Conservation (phyloP, 306 rosid species). For the Mucuna pruriens region DNA sequence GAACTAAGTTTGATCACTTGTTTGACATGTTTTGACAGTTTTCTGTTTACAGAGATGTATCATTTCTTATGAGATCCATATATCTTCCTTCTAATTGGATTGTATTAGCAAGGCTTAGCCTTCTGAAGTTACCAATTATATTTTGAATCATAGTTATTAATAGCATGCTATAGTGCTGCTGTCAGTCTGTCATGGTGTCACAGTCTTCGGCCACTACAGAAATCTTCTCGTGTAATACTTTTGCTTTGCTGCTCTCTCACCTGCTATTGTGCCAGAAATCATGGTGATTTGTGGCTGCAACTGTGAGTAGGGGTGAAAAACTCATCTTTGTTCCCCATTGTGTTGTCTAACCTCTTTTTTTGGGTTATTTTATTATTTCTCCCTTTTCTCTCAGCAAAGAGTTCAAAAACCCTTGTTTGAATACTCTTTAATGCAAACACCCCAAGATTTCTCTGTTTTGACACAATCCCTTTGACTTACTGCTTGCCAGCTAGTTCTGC, state of each 20-base stretch:
- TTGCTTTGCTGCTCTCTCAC: neutral
- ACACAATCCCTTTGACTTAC: neutral
- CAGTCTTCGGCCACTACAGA: neutral
- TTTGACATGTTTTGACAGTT: slow-evolving; percentile 21
- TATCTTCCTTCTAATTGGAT: slow-evolving; percentile 15
- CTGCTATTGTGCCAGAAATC: neutral
- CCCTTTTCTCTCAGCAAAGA: neutral
- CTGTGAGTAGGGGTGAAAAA: neutral
- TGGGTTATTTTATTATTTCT: neutral
- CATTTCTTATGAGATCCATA: neutral
- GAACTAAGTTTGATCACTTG: slow-evolving; percentile 30
- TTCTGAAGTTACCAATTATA: slow-evolving; percentile 11
- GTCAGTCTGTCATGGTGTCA: neutral
- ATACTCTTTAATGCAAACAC: neutral
- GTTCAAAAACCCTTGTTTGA: neutral
- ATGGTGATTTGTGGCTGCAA: neutral
- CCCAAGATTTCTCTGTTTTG: neutral
- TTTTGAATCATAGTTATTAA: slow-evolving; percentile 15
- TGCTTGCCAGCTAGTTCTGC: neutral
- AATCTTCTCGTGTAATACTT: neutral
- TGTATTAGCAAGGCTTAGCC: slow-evolving; percentile 25
- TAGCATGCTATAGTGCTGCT: neutral
- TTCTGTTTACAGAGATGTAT: slow-evolving; percentile 4
- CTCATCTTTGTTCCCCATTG: neutral
- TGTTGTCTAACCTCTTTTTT: neutral